Percentiles rank a stretch among this genome's conserved stretches.
These are phyloP conservation scores for Kodamaea fungicola DNA, from an alignment of 1,139 yeast genomes.

Conservation along the genomic window DNA sequence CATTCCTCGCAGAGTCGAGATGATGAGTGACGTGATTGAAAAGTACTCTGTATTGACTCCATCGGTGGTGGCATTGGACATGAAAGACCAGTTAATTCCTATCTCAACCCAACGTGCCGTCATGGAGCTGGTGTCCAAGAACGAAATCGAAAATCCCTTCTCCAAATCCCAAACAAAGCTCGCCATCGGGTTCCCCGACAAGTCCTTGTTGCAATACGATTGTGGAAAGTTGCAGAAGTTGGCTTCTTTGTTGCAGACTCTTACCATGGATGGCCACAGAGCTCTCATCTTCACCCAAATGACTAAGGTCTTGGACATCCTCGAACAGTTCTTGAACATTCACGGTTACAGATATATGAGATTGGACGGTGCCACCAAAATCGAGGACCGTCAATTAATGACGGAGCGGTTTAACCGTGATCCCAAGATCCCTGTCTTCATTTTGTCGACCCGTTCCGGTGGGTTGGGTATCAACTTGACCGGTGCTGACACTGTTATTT, in stretches of 20 bases:
- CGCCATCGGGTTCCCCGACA: conserved; percentile 95
- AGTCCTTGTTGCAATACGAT: conserved; percentile 85
- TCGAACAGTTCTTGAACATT: conserved; percentile 89
- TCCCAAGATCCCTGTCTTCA: conserved; percentile 82
- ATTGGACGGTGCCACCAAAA: conserved; percentile 94
- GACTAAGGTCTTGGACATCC: conserved; percentile 92
- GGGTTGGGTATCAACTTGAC: conserved; percentile 96
- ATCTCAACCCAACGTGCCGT: conserved; percentile 28
- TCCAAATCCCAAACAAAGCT: conserved; percentile 83
- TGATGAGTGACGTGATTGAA: conserved; percentile 54
- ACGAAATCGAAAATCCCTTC: conserved; percentile 58
- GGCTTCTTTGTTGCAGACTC: conserved; percentile 68
- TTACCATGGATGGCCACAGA: conserved; percentile 84
- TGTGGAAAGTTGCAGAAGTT: conserved; percentile 93
- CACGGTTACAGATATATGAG: conserved; percentile 95
- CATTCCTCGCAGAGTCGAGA: conserved; percentile 39
- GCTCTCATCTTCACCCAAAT: conserved; percentile 96
- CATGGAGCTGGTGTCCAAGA: conserved; percentile 28
- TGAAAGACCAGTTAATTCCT: conserved; percentile 58
- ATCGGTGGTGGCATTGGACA: conserved; percentile 72
- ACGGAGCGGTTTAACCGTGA: conserved; percentile 93
- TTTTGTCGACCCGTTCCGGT: conserved; percentile 93
- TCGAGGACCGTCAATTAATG: conserved; percentile 91
- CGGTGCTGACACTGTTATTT: conserved; percentile 99
- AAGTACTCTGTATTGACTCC: conserved; percentile 89